Evolutionary conservation across 2,329 filamentous ascomycete species (phyloP).

Genomic region (Macroventuria anomochaeta): DNA sequence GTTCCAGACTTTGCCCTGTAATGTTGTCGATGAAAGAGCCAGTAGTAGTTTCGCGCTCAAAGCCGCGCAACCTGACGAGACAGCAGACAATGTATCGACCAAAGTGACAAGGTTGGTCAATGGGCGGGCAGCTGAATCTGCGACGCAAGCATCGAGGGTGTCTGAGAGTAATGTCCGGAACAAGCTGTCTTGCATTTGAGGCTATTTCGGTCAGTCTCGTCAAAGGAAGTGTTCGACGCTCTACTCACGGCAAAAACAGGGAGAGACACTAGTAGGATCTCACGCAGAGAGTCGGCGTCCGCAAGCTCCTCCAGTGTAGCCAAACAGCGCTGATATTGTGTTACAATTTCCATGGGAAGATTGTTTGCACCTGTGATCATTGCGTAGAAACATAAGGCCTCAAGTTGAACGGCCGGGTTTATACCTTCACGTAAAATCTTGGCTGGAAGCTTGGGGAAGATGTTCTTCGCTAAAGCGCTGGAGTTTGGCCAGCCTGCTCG

Average conservation of each 20-base stretch:
- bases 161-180: conserved; percentile 23
- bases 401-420: conserved; percentile 34
- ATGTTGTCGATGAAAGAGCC: conserved; percentile 32
- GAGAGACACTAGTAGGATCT: conserved; percentile 34
- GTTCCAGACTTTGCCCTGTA: conserved; percentile 30
- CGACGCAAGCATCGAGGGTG: conserved; percentile 24
- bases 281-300: conserved; percentile 20
- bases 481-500: conserved; percentile 34
- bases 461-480: conserved; percentile 24
- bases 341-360: conserved; percentile 28
- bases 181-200: conserved; percentile 25
- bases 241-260: conserved; percentile 38
- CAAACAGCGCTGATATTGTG: conserved; percentile 32
- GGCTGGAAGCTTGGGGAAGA: conserved; percentile 35
- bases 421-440: conserved; percentile 34
- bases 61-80: conserved; percentile 15
- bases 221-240: neutral
- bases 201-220: conserved; percentile 23
- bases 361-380: conserved; percentile 29
- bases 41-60: conserved; percentile 33
- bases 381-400: conserved; percentile 40
- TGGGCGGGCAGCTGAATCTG: conserved; percentile 7
- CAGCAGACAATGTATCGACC: conserved; percentile 25
- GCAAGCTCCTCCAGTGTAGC: conserved; percentile 10
- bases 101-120: conserved; percentile 21